Base-by-base conservation (phyloP, 2,329 filamentous ascomycete genomes). In the Pestalotiopsis fici region DNA sequence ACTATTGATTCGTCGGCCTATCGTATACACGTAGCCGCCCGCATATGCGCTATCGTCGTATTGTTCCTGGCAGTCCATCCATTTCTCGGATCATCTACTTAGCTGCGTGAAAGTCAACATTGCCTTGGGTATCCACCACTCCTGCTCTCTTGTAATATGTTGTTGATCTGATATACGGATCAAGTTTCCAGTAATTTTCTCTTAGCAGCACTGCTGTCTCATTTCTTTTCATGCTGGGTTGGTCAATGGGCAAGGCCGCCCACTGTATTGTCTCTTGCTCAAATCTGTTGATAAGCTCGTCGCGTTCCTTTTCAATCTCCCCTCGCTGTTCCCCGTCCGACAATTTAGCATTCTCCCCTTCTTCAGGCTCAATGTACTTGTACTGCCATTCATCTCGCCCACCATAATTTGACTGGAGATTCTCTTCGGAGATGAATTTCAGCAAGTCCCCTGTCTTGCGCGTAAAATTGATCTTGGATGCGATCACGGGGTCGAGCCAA, bases 401-500 rank as follows among this genome's bases (percentile, higher is more conserved):
- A 27, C 90, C 91, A 6, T 92, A 83, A 66, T 91, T 90, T 70
- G 85, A 88, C 65, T 87, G 83, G 65, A 92, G 89, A 60, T 87
- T 87, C 37, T 81, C 79, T 50, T 80, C 81, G 27, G 87, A 82
- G 65, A 93, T 88, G 73, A 87, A 93, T 35, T 85, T 78, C 68
- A 86, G 82, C 15, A 93, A 80, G 31, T 92, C 91, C 37, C 88
- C 82, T 27, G 85, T 79, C 64, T 85, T 88, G 67, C 86, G 89
- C 25, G 88, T 90, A 76, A 93, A 92, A 74, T 93, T 86, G 15
- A 93, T 87, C 79, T 94, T 94, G 66, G 85, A 81, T 3, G 91
- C 91, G 28, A 94, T 90, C 6, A 93, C 90, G 11, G 91, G 91
- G 75, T 94, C 91, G 35, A 94, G 85, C 91, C 91, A 94, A 74